Percentiles rank a stretch among this genome's conserved stretches.
Evolutionary conservation across 2,329 filamentous ascomycete genomes (phyloP).

Genomic region (Monilinia aucupariae): DNA sequence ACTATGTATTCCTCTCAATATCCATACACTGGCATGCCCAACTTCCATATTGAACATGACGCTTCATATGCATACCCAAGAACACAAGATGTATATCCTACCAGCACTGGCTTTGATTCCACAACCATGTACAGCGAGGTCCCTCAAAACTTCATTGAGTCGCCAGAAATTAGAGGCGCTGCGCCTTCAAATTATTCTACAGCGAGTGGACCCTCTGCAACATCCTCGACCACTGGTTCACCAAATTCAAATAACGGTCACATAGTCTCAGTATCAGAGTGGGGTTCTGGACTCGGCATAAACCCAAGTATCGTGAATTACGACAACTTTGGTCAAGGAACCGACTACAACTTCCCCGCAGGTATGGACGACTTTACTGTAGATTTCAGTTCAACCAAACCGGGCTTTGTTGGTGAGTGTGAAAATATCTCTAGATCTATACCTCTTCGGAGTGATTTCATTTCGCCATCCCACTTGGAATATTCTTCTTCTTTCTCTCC

Average conservation of each 20-base stretch:
- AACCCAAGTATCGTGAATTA: conserved; percentile 34
- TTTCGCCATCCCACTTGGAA: conserved; percentile 26
- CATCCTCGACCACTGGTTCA: conserved; percentile 35
- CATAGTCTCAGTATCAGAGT: conserved; percentile 30
- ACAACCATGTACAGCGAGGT: conserved; percentile 42
- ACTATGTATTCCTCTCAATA: conserved; percentile 42
- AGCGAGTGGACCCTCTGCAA: conserved; percentile 33
- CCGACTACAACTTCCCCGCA: conserved; percentile 33
- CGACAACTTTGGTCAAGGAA: conserved; percentile 28
- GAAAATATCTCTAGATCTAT: conserved; percentile 36
- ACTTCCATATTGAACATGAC: conserved; percentile 42
- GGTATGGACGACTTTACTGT: conserved; percentile 37
- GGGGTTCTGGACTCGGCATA: conserved; percentile 31
- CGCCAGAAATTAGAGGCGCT: conserved; percentile 30
- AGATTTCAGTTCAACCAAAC: conserved; percentile 38
- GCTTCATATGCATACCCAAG: conserved; percentile 35
- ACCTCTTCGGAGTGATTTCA: conserved; percentile 27
- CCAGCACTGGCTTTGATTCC: conserved; percentile 44
- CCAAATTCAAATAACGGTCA: conserved; percentile 33
- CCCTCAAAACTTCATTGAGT: conserved; percentile 30
- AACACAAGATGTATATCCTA: conserved; percentile 35
- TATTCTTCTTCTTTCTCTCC: conserved; percentile 31
- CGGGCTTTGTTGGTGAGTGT: conserved; percentile 43
- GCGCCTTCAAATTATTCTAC: conserved; percentile 34
- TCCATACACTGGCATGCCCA: conserved; percentile 43